Percentiles rank a stretch among this genome's conserved stretches.
Conservation (phyloP, 345 rosid genomes). For the Hypericum androsaemum region DNA sequence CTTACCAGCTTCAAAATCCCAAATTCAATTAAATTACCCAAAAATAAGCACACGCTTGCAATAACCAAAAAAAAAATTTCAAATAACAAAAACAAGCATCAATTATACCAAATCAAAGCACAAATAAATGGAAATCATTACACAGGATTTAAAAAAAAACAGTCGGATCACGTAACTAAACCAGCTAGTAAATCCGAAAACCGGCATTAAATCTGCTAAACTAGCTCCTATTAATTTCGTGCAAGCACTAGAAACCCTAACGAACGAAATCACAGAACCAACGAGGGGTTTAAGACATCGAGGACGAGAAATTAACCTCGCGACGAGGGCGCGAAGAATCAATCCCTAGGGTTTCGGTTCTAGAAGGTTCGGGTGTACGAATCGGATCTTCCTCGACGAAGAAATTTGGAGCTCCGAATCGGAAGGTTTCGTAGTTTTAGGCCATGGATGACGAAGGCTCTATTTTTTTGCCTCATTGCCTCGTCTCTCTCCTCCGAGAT, state of each 20-base stretch:
- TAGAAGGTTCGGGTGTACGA: conserved; percentile 16
- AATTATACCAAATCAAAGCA: conserved; percentile 18
- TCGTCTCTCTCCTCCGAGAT: too few relatives aligned
- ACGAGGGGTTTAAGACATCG: too few relatives aligned
- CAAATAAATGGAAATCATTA: too few relatives aligned
- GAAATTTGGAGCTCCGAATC: conserved; percentile 31
- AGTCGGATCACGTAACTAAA: too few relatives aligned
- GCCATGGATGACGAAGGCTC: conserved; percentile 57
- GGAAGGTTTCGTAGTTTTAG: conserved; percentile 34
- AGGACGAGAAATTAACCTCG: too few relatives aligned
- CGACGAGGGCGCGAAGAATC: conserved; percentile 6
- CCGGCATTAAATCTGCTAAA: too few relatives aligned
- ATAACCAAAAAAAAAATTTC: conserved; percentile 4
- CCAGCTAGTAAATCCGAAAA: too few relatives aligned
- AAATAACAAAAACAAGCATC: conserved; percentile 36
- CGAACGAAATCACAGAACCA: too few relatives aligned
- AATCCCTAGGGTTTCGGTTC: conserved; percentile 9
- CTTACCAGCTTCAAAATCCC: neutral
- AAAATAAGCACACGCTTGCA: neutral
- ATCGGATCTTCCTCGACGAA: conserved; percentile 13
- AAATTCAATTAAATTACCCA: neutral
- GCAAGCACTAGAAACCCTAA: too few relatives aligned
- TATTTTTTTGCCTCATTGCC: conserved; percentile 30
- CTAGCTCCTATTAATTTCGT: too few relatives aligned
- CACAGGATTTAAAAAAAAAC: too few relatives aligned